Evolutionary conservation across 1,284 basidiomycete genomes (phyloP), one percentile per base, ranked within the genome.

Genomic region (Mycosarcoma maydis): DNA sequence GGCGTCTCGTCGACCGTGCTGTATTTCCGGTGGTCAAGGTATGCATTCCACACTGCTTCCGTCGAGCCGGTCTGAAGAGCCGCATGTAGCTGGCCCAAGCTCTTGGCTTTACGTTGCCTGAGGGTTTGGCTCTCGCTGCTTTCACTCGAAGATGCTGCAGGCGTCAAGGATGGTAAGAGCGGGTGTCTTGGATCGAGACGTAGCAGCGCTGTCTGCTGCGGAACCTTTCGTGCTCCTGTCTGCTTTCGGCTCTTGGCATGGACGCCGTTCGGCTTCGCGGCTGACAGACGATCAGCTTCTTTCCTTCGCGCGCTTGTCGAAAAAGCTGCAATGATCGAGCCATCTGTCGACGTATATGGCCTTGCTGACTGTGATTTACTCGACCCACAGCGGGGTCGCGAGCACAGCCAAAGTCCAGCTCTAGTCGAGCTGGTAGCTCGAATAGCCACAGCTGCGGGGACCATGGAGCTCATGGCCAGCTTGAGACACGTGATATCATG

Each of bases 41-140:
- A 65, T 22, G 61, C 46, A 1, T 46, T 48, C 61, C 61, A 65
- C 6, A 54, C 61, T 5, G 32, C 41, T 29, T 65, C 61, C 22
- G 55, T 45, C 14, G 55, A 45, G 29, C 61, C 61, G 17, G 36
- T 29, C 33, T 54, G 54, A 3, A 65, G 32, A 20, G 61, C 55
- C 9, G 23, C 37, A 20, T 65, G 55, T n/a, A 65, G 42, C 14
- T 46, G 50, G 16, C 46, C 41, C 11, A 54, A 38, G n/a, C 32
- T 44, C 30, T 54, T 53, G 9, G 55, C 61, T 33, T 39, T 49
- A 22, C n/a, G 33, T 24, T 53, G 50, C 13, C 39, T 22, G 1
- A 38, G 16, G 9, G 8, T 14, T 4, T 16, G 17, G 14, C 22
- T 20, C 13, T 36, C 10, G 5, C 19, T 10, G 4, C 14, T 34